phyloP scores from a whole-genome alignment of 1,139 yeast species.

The Magnusiomyces suaveolens region DNA sequence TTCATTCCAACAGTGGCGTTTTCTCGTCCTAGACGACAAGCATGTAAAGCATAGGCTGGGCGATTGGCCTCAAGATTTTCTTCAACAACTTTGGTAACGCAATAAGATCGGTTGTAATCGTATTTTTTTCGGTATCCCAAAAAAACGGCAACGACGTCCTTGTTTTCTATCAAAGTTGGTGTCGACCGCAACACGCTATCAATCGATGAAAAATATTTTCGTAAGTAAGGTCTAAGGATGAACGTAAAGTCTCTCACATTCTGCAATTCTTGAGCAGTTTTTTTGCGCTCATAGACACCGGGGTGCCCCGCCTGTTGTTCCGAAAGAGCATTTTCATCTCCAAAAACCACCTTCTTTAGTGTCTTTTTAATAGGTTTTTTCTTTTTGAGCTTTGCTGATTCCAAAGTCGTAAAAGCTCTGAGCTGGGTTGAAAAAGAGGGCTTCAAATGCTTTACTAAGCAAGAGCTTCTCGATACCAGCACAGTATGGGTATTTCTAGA shows the following conservation, averaged over 20 bases:
- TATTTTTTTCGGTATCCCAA: slow-evolving; percentile 7
- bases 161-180: slow-evolving; percentile 10
- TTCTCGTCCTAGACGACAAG: slow-evolving; percentile 13
- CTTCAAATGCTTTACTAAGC: no score
- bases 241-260: slow-evolving; percentile 7
- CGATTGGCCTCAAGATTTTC: slow-evolving; percentile 6
- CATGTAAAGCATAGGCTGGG: slow-evolving; percentile 12
- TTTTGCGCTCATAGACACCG: slow-evolving; percentile 1
- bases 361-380: not conserved
- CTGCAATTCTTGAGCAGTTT: slow-evolving; percentile 7
- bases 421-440: not conserved
- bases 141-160: slow-evolving; percentile 10
- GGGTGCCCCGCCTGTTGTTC: not conserved
- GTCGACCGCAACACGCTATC: slow-evolving; percentile 2
- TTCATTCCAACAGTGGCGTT: slow-evolving; percentile 15
- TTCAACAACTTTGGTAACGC: slow-evolving; percentile 11
- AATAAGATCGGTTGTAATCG: slow-evolving; percentile 9
- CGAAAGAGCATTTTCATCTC: not conserved
- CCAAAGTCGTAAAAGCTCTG: not conserved
- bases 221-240: slow-evolving; percentile 9
- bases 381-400: not conserved
- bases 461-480: no score
- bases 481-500: no score
- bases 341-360: not conserved
- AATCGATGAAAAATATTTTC: slow-evolving; percentile 10